These are phyloP conservation scores for Scorias spongiosa DNA, from an alignment of 2,329 filamentous ascomycete genomes.

Conservation along the genomic window DNA sequence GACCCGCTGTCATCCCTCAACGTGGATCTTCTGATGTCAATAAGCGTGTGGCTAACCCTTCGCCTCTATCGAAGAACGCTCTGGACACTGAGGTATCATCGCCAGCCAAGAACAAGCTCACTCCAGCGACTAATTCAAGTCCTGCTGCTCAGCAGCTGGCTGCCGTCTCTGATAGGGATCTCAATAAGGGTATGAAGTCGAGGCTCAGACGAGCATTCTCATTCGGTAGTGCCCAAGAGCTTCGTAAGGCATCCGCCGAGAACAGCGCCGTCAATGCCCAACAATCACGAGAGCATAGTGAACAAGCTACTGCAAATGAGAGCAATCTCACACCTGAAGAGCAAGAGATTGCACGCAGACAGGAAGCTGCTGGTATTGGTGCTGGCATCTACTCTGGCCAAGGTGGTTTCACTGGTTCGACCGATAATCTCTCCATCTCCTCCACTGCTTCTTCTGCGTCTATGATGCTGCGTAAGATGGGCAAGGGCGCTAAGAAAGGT, in stretches of 20 bases:
- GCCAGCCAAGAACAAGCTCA: conserved; percentile 4
- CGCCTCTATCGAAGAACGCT: conserved; percentile 32
- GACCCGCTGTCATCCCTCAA: conserved; percentile 14
- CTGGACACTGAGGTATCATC: conserved; percentile 17
- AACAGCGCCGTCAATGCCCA: conserved; percentile 30
- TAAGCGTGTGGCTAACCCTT: conserved; percentile 29
- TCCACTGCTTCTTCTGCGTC: conserved; percentile 82
- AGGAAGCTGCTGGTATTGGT: conserved; percentile 83
- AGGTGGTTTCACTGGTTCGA: conserved; percentile 76
- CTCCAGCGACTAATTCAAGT: conserved; percentile 30
- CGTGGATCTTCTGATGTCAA: conserved; percentile 24
- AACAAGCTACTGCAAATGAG: conserved; percentile 6
- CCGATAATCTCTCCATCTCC: conserved; percentile 84
- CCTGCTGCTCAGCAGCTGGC: conserved; percentile 72
- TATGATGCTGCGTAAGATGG: conserved; percentile 97
- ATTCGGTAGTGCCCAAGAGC: conserved; percentile 86
- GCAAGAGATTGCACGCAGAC: conserved; percentile 75
- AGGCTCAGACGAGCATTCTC: conserved; percentile 83
- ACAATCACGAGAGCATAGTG: conserved; percentile 15
- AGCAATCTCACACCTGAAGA: conserved; percentile 59
- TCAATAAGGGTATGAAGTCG: conserved; percentile 68
- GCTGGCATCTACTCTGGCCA: conserved; percentile 85
- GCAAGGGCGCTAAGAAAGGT: conserved; percentile 92
- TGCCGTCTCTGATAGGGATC: conserved; percentile 72
- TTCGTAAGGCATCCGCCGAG: conserved; percentile 58